Evolutionary conservation across 177 flowering plant genomes (phyloP).

Genomic region (Tripterygium wilfordii): DNA sequence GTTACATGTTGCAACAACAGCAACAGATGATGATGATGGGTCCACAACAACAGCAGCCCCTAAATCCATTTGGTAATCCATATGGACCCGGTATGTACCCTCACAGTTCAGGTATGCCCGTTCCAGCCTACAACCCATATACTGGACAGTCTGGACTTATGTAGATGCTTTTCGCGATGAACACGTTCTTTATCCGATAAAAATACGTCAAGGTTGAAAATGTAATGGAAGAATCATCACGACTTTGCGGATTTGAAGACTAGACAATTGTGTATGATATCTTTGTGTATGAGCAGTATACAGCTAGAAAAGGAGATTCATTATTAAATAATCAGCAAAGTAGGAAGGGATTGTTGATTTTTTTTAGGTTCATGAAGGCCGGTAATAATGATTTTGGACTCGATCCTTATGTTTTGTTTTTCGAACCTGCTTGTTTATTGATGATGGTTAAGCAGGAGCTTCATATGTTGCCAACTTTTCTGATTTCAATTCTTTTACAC

Average conservation of each 20-base stretch:
- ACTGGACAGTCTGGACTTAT: constrained; percentile 60
- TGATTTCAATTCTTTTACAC: too few relatives aligned
- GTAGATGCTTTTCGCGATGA: too few relatives aligned
- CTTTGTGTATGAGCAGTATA: constrained; percentile 31
- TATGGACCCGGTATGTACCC: constrained; percentile 44
- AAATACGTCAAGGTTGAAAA: not conserved
- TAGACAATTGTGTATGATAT: constrained; percentile 30
- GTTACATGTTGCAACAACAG: constrained; percentile 57
- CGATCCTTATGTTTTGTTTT: constrained; percentile 3
- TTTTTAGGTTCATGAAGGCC: constrained; percentile 6
- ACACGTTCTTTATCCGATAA: too few relatives aligned
- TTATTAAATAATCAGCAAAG: constrained; percentile 20
- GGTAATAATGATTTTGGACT: too few relatives aligned
- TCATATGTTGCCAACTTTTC: not conserved
- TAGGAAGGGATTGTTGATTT: constrained; percentile 16
- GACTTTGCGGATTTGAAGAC: constrained; percentile 6
- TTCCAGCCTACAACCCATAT: constrained; percentile 69
- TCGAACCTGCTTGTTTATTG: constrained; percentile 7
- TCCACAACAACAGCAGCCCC: constrained; percentile 37
- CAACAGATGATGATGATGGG: constrained; percentile 74
- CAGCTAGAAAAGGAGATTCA: constrained; percentile 28
- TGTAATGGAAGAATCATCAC: not conserved
- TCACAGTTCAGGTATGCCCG: constrained; percentile 65
- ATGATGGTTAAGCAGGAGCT: constrained; percentile 10
- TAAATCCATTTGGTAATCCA: constrained; percentile 71